Evolutionary conservation across 768 basidiomycete species (phyloP).

Genomic region (Boletus huronensis): DNA sequence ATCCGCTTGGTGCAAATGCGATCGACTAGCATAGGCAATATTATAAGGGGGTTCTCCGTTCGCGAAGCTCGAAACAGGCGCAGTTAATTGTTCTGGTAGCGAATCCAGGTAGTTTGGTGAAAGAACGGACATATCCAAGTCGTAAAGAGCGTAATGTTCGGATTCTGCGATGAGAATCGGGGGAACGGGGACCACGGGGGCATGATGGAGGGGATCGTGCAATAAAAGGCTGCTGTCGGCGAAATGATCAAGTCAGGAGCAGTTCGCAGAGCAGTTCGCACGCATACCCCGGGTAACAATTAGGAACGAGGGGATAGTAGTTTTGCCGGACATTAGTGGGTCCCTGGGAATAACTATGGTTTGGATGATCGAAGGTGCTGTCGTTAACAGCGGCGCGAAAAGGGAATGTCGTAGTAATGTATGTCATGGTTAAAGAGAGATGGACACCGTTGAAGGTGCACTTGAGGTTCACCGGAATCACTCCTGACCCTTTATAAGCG

Average conservation of each 20-base stretch:
- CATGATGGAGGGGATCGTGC: background rate
- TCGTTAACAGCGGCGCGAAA: background rate
- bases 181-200: background rate
- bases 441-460: background rate
- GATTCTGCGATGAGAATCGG: background rate
- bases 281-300: conserved; percentile 2
- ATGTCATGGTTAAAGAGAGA: background rate
- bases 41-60: background rate
- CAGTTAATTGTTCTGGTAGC: background rate
- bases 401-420: background rate
- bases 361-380: background rate
- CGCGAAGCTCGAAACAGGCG: background rate
- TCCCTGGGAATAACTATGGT: background rate
- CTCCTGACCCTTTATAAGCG: background rate
- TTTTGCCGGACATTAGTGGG: background rate
- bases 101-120: background rate
- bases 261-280: background rate
- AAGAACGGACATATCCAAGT: background rate
- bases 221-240: background rate
- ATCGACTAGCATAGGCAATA: background rate
- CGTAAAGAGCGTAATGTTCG: background rate
- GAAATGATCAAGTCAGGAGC: background rate
- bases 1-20: background rate
- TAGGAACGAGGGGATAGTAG: background rate
- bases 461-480: background rate